These are phyloP conservation scores for Mycena kentingensis DNA, from an alignment of 768 basidiomycete species.

Conservation along the genomic window DNA sequence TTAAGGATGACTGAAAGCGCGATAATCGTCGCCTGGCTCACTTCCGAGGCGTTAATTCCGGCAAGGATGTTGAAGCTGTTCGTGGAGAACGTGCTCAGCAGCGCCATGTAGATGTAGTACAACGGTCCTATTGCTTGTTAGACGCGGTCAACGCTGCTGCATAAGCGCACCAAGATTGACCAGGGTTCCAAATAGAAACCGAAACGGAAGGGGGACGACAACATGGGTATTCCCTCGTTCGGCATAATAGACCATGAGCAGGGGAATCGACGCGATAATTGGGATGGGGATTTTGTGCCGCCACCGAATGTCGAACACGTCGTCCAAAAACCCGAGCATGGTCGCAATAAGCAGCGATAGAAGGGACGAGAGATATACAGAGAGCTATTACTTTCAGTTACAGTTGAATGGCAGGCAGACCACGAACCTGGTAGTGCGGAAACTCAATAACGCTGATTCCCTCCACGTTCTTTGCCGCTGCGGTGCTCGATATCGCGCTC, in stretches of 20 bases:
- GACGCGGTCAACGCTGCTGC: not conserved
- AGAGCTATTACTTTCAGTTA: conserved; percentile 52
- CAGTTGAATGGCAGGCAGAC: not conserved
- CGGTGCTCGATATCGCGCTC: conserved; percentile 55
- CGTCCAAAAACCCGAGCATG: conserved; percentile 93
- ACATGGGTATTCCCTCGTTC: conserved; percentile 92
- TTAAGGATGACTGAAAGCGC: conserved; percentile 88
- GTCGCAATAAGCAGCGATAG: conserved; percentile 93
- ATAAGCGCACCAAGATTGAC: conserved; percentile 78
- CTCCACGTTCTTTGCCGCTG: conserved; percentile 48
- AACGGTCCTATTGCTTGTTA: conserved; percentile 64
- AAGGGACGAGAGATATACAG: conserved; percentile 90
- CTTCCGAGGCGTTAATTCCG: conserved; percentile 96
- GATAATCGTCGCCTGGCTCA: conserved; percentile 90
- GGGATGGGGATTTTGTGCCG: conserved; percentile 97
- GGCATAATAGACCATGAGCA: conserved; percentile 95
- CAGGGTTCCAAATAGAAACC: conserved; percentile 70
- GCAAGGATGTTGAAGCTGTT: conserved; percentile 99
- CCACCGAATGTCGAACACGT: conserved; percentile 99
- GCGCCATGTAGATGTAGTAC: conserved; percentile 95
- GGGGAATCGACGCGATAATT: conserved; percentile 90
- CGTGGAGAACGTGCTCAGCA: conserved; percentile 94
- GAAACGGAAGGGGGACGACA: conserved; percentile 85
- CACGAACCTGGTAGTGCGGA: conserved; percentile 73
- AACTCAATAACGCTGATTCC: conserved; percentile 70